Evolutionary conservation across 148 eudicot genomes (phyloP), one percentile per base, ranked within the genome.

Genomic region (Salicornia ramosissima): DNA sequence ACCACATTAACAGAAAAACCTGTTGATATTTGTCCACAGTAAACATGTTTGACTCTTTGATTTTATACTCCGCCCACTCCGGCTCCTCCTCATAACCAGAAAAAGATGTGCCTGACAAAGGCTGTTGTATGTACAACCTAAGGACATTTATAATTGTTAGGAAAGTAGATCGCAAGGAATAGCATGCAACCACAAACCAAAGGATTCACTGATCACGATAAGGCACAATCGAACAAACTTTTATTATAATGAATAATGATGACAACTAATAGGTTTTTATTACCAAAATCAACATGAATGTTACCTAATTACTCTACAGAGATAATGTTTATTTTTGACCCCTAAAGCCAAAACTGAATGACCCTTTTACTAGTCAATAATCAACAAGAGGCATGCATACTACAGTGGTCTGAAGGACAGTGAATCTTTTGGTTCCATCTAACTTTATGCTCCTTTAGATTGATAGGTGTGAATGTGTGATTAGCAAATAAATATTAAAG

Each of bases 1-100:
- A 3, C 16, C 18, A 55, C 3, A n/a, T 18, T 33, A 6, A 71
- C 61, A 70, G 73, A 80, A 71, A 75, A 81, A 88, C 98, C 96
- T 90, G 96, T 80, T 93, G 98, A 82, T 93, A 93, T 77, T 93
- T 88, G 78, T 93, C 98, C 80, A 87, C 95, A 26, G 98, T 93
- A 79, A 86, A 93, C 96, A 93, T 86, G 85, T 93, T 93, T 73
- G 88, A 83, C 78, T 93, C 98, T 83, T 93, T 93, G 54, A 90
- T 93, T 80, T 87, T 93, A 87, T 93, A 93, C 79, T 93, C 98
- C 13, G 85, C 89, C 98, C 96, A 93, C 75, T 90, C 96, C 29
- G 74, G 74, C 74, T 83, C 87, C 59, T 74, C 75, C 66, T 74
- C 84, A 68, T 71, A 43, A 78, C 80, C 92, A 71, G 90, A 80